phyloP scores from a whole-genome alignment of 768 basidiomycete species.

The Kwoniella botswanensis region DNA sequence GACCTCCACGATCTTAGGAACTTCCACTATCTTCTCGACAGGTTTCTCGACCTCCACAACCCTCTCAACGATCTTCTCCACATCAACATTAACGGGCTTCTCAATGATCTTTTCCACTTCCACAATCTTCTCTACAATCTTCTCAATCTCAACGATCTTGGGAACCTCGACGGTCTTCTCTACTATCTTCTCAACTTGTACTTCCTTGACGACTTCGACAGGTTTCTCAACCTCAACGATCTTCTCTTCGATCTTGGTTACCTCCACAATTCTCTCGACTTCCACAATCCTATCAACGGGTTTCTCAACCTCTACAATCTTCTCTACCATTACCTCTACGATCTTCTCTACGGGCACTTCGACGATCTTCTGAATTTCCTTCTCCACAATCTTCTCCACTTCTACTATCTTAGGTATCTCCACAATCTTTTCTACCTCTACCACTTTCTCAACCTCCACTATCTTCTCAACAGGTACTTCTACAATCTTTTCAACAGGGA shows the following conservation, averaged over 20 bases:
- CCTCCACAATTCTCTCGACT: constrained; percentile 36
- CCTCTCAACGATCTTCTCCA: constrained; percentile 49
- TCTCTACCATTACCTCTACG: constrained; percentile 47
- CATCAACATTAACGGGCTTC: constrained; percentile 37
- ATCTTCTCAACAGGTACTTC: constrained; percentile 44
- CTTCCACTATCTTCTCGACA: constrained; percentile 42
- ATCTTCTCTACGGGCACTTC: constrained; percentile 34
- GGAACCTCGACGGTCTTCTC: constrained; percentile 48
- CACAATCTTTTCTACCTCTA: constrained; percentile 52
- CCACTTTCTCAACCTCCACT: constrained; percentile 38
- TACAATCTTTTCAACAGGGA: constrained; percentile 53
- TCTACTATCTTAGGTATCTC: constrained; percentile 34
- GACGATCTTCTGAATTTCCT: constrained; percentile 30
- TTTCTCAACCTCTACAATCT: constrained; percentile 45
- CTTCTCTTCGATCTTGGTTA: constrained; percentile 45
- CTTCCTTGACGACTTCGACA: constrained; percentile 42
- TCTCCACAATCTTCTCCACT: constrained; percentile 51
- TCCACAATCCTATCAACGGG: constrained; percentile 49
- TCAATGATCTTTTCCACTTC: constrained; percentile 45
- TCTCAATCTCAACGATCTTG: constrained; percentile 46
- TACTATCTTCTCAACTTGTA: constrained; percentile 30
- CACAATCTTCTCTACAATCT: constrained; percentile 42
- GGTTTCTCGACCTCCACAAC: constrained; percentile 38
- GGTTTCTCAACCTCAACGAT: constrained; percentile 47
- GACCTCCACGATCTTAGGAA: constrained; percentile 41